These are phyloP conservation scores for Eleusine coracana DNA, from an alignment of 176 grass and related monocot genomes.

Conservation along the genomic window DNA sequence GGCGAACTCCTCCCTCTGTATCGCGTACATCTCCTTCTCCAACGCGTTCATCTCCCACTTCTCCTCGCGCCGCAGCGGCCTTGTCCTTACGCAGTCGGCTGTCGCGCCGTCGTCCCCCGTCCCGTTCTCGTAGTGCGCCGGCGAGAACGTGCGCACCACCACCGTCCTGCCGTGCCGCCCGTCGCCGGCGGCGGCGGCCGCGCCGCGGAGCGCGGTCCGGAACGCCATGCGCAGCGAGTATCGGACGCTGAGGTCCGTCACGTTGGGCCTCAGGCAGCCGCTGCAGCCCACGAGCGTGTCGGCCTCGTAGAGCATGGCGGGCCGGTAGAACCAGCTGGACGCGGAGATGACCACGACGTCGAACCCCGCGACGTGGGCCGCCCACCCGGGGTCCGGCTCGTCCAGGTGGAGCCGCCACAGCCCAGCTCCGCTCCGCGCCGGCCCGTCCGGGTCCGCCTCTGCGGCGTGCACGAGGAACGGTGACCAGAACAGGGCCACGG, in stretches of 20 bases:
- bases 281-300: background rate
- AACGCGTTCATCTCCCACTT: conserved; percentile 23
- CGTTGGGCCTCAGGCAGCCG: background rate
- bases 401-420: background rate
- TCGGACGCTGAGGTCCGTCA: background rate
- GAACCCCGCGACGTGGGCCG: background rate
- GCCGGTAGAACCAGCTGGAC: background rate
- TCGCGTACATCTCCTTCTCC: conserved; percentile 33
- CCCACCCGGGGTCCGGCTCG: background rate
- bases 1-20: conserved; percentile 49
- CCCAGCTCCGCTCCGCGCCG: conserved; percentile 4
- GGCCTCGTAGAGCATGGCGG: background rate
- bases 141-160: conserved; percentile 53
- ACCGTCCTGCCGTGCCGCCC: conserved; percentile 36
- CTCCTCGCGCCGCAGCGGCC: conserved; percentile 40
- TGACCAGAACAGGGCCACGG: background rate
- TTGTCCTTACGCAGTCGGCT: conserved; percentile 45
- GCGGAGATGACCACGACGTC: background rate
- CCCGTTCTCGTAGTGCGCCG: conserved; percentile 72
- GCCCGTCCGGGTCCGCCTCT: background rate
- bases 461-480: background rate
- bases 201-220: background rate
- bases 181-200: background rate
- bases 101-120: conserved; percentile 56
- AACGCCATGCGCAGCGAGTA: background rate